phyloP scores from a whole-genome alignment of 1,284 basidiomycete genomes.

The Fomitopsis betulina region DNA sequence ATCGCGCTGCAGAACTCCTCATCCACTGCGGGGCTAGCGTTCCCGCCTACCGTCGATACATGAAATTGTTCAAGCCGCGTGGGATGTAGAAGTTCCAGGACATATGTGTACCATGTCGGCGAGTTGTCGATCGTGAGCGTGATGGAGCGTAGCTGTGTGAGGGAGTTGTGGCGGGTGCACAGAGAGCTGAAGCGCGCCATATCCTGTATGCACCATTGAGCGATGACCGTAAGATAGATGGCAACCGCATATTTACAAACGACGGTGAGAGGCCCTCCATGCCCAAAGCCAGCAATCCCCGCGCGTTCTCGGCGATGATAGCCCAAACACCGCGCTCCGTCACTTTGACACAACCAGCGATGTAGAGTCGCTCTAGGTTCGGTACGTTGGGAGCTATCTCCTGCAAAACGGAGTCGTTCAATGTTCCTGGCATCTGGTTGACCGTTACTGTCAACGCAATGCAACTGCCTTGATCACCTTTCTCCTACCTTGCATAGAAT shows the following conservation, averaged over 20 bases:
- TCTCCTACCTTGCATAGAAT: conserved; percentile 61
- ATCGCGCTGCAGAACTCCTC: conserved; percentile 48
- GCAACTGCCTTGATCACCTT: not conserved
- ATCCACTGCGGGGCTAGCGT: conserved; percentile 33
- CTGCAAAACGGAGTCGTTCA: conserved; percentile 52
- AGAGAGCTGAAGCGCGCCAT: conserved; percentile 41
- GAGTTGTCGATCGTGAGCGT: conserved; percentile 48
- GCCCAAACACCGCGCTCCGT: conserved; percentile 54
- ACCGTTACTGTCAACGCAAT: not conserved
- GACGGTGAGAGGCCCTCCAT: conserved; percentile 58
- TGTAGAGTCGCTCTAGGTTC: conserved; percentile 47
- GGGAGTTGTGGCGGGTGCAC: conserved; percentile 31
- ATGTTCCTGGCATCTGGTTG: conserved; percentile 43
- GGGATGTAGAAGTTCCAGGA: conserved; percentile 39
- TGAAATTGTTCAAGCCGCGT: conserved; percentile 55
- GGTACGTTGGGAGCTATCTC: conserved; percentile 42
- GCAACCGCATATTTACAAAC: conserved; percentile 41
- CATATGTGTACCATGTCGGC: conserved; percentile 39
- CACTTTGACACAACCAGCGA: conserved; percentile 66
- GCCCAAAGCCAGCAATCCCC: conserved; percentile 47
- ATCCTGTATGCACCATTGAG: conserved; percentile 33
- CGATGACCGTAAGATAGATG: not conserved
- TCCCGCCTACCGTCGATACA: conserved; percentile 49
- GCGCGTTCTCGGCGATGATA: conserved; percentile 37
- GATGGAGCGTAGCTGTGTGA: conserved; percentile 46